Conservation (phyloP, 2,329 filamentous ascomycete genomes). For the Clonostachys byssicola region DNA sequence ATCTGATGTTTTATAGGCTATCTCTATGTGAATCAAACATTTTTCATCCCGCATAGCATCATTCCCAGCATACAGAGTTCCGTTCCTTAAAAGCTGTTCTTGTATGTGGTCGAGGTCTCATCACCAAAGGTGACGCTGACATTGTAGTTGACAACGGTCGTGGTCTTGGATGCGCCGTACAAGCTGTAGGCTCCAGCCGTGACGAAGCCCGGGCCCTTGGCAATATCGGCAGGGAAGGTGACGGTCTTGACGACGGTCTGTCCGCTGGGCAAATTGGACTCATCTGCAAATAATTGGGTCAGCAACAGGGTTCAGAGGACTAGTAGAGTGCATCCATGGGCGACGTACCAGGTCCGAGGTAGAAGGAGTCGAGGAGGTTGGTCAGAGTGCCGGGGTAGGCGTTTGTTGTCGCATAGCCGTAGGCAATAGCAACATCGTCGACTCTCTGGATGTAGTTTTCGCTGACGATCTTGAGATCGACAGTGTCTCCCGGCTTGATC, state of each 20-base stretch:
- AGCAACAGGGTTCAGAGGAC: no score
- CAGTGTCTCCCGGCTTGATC: slow-evolving; percentile 28
- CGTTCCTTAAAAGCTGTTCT: no score
- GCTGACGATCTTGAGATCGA: slow-evolving; percentile 29
- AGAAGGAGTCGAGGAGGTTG: slow-evolving; percentile 16
- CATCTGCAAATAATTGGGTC: no score
- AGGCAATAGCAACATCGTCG: slow-evolving; percentile 36
- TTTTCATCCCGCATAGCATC: no score
- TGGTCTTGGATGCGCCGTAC: slow-evolving; percentile 12
- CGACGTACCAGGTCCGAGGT: slow-evolving; percentile 27
- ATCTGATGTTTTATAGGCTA: no score
- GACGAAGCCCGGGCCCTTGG: slow-evolving; percentile 13
- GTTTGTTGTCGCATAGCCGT: slow-evolving; percentile 23
- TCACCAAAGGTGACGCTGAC: slow-evolving; percentile 16
- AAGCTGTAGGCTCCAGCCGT: slow-evolving; percentile 18
- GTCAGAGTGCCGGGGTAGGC: slow-evolving; percentile 22
- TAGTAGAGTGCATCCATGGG: not conserved
- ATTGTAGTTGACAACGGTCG: slow-evolving; percentile 14
- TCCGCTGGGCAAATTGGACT: not conserved
- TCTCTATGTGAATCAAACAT: no score
- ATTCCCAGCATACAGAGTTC: no score
- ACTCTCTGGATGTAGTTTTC: slow-evolving; percentile 38
- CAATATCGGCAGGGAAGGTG: slow-evolving; percentile 12
- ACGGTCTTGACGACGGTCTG: slow-evolving; percentile 13
- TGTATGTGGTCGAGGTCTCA: slow-evolving; percentile 12